Conservation (phyloP, 495 filamentous ascomycete species). For the Astrocystis sublimbata region DNA sequence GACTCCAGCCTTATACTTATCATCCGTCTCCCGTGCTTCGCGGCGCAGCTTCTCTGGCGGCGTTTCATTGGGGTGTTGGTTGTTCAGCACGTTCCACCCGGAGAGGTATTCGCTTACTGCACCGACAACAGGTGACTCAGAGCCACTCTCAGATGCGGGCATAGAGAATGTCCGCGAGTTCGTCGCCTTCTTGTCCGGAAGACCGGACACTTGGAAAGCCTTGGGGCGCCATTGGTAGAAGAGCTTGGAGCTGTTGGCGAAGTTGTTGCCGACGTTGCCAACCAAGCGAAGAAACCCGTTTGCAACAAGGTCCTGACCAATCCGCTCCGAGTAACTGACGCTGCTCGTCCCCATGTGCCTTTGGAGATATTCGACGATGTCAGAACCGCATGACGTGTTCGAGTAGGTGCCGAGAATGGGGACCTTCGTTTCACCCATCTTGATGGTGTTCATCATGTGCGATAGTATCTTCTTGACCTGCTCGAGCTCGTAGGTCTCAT, state of each 20-base stretch:
- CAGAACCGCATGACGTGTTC: constrained; percentile 84
- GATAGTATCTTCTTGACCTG: constrained; percentile 85
- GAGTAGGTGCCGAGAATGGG: constrained; percentile 92
- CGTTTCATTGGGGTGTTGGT: constrained; percentile 82
- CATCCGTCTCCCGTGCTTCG: constrained; percentile 88
- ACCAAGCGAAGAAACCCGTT: constrained; percentile 87
- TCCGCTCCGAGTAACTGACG: constrained; percentile 84
- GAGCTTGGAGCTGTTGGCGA: constrained; percentile 96
- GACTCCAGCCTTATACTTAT: constrained; percentile 85
- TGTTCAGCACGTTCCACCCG: constrained; percentile 89
- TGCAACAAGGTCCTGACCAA: constrained; percentile 88
- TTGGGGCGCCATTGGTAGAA: constrained; percentile 96
- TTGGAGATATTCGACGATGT: constrained; percentile 94
- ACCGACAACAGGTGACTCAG: constrained; percentile 71
- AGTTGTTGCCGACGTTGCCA: constrained; percentile 91
- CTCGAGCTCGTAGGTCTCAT: constrained; percentile 77
- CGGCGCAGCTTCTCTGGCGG: constrained; percentile 80
- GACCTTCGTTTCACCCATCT: constrained; percentile 86
- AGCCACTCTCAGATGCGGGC: constrained; percentile 48
- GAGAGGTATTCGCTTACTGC: constrained; percentile 84
- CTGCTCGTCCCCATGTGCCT: constrained; percentile 79
- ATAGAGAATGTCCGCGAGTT: constrained; percentile 70
- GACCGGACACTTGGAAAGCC: constrained; percentile 81
- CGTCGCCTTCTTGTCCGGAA: constrained; percentile 81
- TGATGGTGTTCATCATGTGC: constrained; percentile 85